Evolutionary conservation across 495 filamentous ascomycete genomes (phyloP).

Genomic region (Xylaria nigripes): DNA sequence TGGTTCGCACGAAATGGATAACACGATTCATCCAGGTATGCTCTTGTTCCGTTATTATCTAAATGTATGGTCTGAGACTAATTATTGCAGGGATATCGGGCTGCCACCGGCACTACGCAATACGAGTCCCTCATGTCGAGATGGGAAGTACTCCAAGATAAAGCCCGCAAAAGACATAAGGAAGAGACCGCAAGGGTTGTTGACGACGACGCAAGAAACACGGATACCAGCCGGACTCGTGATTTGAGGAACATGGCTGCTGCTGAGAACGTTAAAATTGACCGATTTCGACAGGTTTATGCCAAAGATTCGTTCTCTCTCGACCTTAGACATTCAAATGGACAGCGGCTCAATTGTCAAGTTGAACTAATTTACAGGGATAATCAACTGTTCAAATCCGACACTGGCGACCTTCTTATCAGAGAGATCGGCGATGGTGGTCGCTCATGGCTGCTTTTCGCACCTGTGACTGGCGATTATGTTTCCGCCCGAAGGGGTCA

Average conservation of each 20-base stretch:
- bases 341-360: slow-evolving; percentile 78
- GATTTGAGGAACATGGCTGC: slow-evolving; percentile 69
- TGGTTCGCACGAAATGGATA: slow-evolving; percentile 83
- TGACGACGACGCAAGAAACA: slow-evolving; percentile 78
- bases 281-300: slow-evolving; percentile 64
- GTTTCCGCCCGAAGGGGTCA: slow-evolving; percentile 79
- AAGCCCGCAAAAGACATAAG: slow-evolving; percentile 67
- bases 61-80: neutral
- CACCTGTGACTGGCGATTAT: slow-evolving; percentile 58
- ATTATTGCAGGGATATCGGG: slow-evolving; percentile 21
- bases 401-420: slow-evolving; percentile 75
- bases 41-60: neutral
- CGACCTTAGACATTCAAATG: slow-evolving; percentile 78
- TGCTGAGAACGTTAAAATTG: slow-evolving; percentile 59
- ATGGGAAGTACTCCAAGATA: slow-evolving; percentile 59
- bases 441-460: slow-evolving; percentile 80
- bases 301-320: slow-evolving; percentile 86
- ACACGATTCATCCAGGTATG: slow-evolving; percentile 70
- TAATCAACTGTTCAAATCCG: slow-evolving; percentile 44
- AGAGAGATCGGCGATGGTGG: slow-evolving; percentile 71
- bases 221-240: slow-evolving; percentile 69
- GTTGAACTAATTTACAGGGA: slow-evolving; percentile 86
- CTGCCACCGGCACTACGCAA: slow-evolving; percentile 14
- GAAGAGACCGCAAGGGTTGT: slow-evolving; percentile 83
- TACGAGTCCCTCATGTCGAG: slow-evolving; percentile 21